Evolutionary conservation across 169 alveolate genomes (phyloP), one percentile per base, ranked within the genome.

Genomic region (Plasmodium berghei): DNA sequence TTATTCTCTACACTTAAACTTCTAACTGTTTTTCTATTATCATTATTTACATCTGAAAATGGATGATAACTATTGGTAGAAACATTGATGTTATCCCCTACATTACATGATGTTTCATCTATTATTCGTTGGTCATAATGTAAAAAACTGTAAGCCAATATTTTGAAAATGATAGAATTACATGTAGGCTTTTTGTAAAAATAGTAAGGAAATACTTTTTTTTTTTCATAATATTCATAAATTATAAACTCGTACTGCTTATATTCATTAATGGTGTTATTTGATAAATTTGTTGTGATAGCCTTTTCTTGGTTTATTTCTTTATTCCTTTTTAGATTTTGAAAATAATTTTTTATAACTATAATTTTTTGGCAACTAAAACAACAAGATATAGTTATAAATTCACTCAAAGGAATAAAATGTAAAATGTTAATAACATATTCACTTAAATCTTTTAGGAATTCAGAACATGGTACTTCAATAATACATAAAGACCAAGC

Each of bases 311-410:
- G 48, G 0, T 48, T 77, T 24, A 42, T 28, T 1, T 80, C 90
- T 45, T 16, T 46, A 40, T 59, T 40, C 40, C 56, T 80, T 49
- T 70, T 80, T 14, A 66, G 42, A 49, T 54, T 16, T 1, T 64
- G 59, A 16, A 52, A 58, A 5, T 66, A 80, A 42, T 61, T 80
- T 34, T 46, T 66, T 22, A 80, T 58, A n/a, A 66, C n/a, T 14
- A 80, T 9, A 46, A 66, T n/a, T 48, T 80, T 80, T 59, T 80
- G 90, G 12, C 90, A 80, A 26, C 72, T 56, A 52, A 80, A 80
- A 70, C 83, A 18, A 24, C 90, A 80, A 9, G 83, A 80, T 22
- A 80, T 80, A 16, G 90, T 80, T 52, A 80, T 80, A 70, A 80
- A 80, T 24, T 80, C 90, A 4, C 45, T 9, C 9, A 80, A 26